phyloP scores from a whole-genome alignment of 768 basidiomycete genomes.

The Tephrocybe sp. region DNA sequence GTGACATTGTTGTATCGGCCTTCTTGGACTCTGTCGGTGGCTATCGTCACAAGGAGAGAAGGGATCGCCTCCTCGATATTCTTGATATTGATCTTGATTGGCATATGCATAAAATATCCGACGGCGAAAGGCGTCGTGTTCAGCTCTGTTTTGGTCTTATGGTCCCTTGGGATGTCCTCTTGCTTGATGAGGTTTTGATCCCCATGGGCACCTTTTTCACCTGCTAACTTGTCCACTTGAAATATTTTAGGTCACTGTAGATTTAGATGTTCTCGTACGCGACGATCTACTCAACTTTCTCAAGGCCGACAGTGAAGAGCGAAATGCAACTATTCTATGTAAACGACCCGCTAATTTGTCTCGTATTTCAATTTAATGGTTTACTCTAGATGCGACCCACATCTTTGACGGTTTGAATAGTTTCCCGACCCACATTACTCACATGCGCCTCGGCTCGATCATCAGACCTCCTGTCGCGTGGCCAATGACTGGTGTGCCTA shows the following conservation, averaged over 20 bases:
- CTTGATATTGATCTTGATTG: constrained; percentile 94
- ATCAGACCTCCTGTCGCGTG: constrained; percentile 67
- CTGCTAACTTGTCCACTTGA: constrained; percentile 1
- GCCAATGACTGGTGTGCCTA: constrained; percentile 42
- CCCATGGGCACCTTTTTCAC: constrained; percentile 6
- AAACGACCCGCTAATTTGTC: constrained; percentile 23
- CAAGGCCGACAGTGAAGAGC: constrained; percentile 70
- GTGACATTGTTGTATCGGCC: constrained; percentile 87
- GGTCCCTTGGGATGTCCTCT: constrained; percentile 88
- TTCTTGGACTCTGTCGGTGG: constrained; percentile 99
- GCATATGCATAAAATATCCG: constrained; percentile 95
- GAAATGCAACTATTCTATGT: constrained; percentile 89
- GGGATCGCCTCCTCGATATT: constrained; percentile 85
- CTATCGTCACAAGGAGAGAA: constrained; percentile 85
- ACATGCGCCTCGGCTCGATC: constrained; percentile 84
- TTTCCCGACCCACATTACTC: constrained; percentile 93
- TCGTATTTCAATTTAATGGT: constrained; percentile 2
- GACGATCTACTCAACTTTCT: constrained; percentile 88
- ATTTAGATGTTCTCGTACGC: constrained; percentile 93
- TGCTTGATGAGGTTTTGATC: constrained; percentile 81
- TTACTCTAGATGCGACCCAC: constrained; percentile 80
- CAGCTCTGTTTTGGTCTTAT: constrained; percentile 97
- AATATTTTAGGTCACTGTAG: constrained; percentile 79
- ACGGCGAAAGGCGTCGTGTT: constrained; percentile 89
- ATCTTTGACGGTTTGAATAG: constrained; percentile 89